Evolutionary conservation across 1,284 basidiomycete genomes (phyloP), one percentile per base, ranked within the genome.

Genomic region (Termitomyces sp.): DNA sequence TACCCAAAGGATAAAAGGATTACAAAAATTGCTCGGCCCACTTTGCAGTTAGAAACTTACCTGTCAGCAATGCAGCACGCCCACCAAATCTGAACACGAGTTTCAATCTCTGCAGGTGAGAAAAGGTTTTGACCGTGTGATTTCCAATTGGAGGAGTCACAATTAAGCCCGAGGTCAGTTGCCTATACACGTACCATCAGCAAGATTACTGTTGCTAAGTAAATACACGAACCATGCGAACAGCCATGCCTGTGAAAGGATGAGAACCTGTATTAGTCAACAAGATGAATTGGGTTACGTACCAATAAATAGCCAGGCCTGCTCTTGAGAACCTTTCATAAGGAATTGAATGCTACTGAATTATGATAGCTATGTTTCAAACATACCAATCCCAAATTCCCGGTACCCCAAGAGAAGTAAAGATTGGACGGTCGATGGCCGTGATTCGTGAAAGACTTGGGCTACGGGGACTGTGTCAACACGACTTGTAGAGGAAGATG

Each of bases 41-140:
- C 43, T 21, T 42, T 50, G 19, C 31, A 26, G 55, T 13, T 28
- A 56, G 28, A 7, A 35, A 44, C 65, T 47, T 64, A 88, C 86
- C 84, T 80, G 64, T 93, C 91, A 49, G 84, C 78, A 38, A 86
- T 73, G 62, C 83, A 78, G 63, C 88, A 91, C 19, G 79, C 75
- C 85, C 88, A 91, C 91, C 91, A 93, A 44, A 92, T 84, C 54
- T 90, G 85, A 55, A 85, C 82, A 55, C 91, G 76, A 5, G 79
- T 81, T 66, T 91, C 85, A 49, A 83, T 85, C 67, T 93, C 91
- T 61, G 83, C 77, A n/a, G 75, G 68, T 5, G 80, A 79, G 62
- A 92, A 91, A n/a, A 90, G 67, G 51, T 78, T 77, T 39, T 72
- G 75, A 4, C 78, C 81, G 53, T 81, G 75, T 47, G 83, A 78